These are phyloP conservation scores for Trichomonascaceae sp. DNA, from an alignment of 1,139 yeast genomes.

Conservation along the genomic window DNA sequence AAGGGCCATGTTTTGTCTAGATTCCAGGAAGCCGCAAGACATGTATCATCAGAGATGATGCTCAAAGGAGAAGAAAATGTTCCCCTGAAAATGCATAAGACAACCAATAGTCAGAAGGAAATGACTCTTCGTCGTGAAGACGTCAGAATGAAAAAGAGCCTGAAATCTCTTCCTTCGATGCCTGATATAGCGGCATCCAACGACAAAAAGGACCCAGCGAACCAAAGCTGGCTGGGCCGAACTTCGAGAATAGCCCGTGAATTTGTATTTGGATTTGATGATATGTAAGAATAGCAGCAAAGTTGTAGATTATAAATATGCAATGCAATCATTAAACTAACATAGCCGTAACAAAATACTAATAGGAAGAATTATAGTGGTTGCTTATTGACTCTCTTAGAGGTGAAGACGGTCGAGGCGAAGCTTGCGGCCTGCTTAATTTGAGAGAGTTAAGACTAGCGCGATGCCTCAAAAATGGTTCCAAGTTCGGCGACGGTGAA, in stretches of 20 bases:
- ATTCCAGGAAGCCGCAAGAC: constrained; percentile 5
- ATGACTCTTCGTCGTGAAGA: neutral
- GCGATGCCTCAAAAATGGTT: neutral
- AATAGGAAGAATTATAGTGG: neutral
- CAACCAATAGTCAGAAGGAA: constrained; percentile 4
- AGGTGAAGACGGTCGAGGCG: constrained; percentile 1
- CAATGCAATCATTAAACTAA: neutral
- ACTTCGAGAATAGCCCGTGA: constrained; percentile 33
- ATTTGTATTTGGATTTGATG: constrained; percentile 51
- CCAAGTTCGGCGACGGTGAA: constrained; percentile 3
- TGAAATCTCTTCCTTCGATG: constrained; percentile 2
- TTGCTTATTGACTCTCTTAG: neutral
- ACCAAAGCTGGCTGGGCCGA: constrained; percentile 33
- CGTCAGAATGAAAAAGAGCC: neutral
- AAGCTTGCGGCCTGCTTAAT: neutral
- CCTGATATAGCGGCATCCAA: constrained; percentile 1
- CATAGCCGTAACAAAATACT: neutral
- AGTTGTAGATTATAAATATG: neutral
- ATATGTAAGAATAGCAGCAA: constrained; percentile 28
- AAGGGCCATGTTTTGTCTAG: neutral
- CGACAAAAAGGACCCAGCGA: neutral
- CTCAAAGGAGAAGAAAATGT: constrained; percentile 9
- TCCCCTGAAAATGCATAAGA: constrained; percentile 10
- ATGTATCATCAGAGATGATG: neutral
- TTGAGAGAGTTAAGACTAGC: neutral